Evolutionary conservation across 2,329 filamentous ascomycete genomes (phyloP).

Genomic region (Dichotomopilus funicola): DNA sequence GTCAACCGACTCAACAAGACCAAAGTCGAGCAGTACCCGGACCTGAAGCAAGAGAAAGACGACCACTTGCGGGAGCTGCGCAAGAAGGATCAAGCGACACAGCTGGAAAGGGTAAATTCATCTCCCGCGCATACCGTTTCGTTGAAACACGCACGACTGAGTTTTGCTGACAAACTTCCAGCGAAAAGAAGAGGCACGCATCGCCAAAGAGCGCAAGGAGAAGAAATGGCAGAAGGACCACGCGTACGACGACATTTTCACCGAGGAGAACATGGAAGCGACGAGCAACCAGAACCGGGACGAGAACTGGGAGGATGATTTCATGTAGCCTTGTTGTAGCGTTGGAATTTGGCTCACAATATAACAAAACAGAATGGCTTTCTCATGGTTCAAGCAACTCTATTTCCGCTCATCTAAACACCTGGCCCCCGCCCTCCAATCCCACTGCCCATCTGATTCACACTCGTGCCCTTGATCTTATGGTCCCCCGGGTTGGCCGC

Average conservation of each 20-base stretch:
- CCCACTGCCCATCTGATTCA: conserved; percentile 49
- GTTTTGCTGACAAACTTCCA: conserved; percentile 28
- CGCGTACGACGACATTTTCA: conserved; percentile 89
- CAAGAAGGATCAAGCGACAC: conserved; percentile 59
- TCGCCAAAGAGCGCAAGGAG: conserved; percentile 76
- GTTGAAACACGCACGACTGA: not conserved
- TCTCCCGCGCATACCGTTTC: not conserved
- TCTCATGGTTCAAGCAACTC: not conserved
- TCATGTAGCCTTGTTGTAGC: conserved; percentile 56
- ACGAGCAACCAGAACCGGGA: conserved; percentile 81
- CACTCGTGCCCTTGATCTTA: conserved; percentile 51
- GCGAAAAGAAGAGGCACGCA: conserved; percentile 69
- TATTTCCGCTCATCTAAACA: conserved; percentile 18
- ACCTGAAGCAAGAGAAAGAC: conserved; percentile 76
- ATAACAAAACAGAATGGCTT: not conserved
- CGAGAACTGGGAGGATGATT: conserved; percentile 79
- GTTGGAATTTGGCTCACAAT: not conserved
- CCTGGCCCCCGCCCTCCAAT: conserved; percentile 38
- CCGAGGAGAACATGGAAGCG: conserved; percentile 68
- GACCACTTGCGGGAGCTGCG: conserved; percentile 65
- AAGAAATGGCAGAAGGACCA: conserved; percentile 96
- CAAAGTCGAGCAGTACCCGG: conserved; percentile 78
- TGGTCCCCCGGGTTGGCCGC: conserved; percentile 90
- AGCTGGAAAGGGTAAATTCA: conserved; percentile 50
- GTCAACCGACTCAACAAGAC: conserved; percentile 99